Base-by-base conservation (phyloP, 2,329 filamentous ascomycete genomes). In the Pseudogymnoascus sp. region DNA sequence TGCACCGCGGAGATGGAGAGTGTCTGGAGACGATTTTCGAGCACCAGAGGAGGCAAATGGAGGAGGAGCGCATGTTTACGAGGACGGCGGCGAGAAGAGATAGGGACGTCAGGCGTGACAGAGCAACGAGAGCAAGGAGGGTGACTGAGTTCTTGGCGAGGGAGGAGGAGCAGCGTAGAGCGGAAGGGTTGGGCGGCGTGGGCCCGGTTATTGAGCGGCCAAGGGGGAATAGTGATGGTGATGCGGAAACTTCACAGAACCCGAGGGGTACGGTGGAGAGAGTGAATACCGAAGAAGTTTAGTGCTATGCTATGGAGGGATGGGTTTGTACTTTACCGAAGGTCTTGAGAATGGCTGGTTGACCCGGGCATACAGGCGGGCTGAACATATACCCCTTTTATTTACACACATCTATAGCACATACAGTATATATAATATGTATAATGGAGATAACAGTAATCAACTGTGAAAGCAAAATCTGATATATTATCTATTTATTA, bases 1-100 rank as follows among this genome's bases (percentile, higher is more conserved):
- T 60, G 14, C 34, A 60, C 8, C 34, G 82, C 63, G 75, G 72
- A 34, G 72, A 70, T n/a, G 81, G 81, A 1, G 77, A 80, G 67
- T 69, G 68, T 18, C 66, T 80, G 2, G 74, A 77, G 5, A 66
- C 59, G 2, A 69, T 74, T 1, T 68, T 69, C 59, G 63, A 61
- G 38, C 38, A 63, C 46, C 68, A 70, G 62, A 65, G 64, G 56
- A 63, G 65, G 42, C 63, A 71, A 40, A 46, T 68, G 25, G 60
- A 67, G 40, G 37, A 66, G 49, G 61, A 60, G 6, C 37, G 66
- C 31, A 66, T 62, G 42, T 64, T 63, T 37, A 64, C 63, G 37
- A 68, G 66, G 62, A 65, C 65, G 59, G 65, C 28, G 2, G 49
- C 49, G 28, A 34, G 49, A 21, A 56, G 49, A 21, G 49, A 56